These are phyloP conservation scores for Elsinoe fawcettii DNA, from an alignment of 2,329 filamentous ascomycete genomes.

Conservation along the genomic window DNA sequence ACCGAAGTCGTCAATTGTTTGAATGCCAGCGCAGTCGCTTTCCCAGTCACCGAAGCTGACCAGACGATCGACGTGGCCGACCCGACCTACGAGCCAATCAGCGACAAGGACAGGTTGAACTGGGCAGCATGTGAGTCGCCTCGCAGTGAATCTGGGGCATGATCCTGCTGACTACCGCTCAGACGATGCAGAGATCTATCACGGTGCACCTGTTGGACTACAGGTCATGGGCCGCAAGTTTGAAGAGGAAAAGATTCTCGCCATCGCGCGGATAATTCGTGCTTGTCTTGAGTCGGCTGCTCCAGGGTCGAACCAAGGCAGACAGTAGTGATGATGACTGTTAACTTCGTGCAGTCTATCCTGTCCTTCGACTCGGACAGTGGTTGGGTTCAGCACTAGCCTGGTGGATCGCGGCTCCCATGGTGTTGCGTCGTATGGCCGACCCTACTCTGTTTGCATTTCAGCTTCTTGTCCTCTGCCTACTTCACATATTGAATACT, in stretches of 20 bases:
- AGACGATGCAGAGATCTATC: constrained; percentile 35
- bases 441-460: too few species aligned
- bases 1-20: constrained; percentile 18
- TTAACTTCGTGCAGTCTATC: too few species aligned
- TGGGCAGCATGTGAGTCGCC: constrained; percentile 17
- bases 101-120: constrained; percentile 23
- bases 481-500: too few species aligned
- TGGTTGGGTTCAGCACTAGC: too few species aligned
- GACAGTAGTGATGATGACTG: too few species aligned
- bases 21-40: constrained; percentile 24
- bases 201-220: constrained; percentile 33
- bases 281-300: not conserved
- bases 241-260: constrained; percentile 35
- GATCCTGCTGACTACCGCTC: not conserved
- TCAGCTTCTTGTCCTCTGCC: too few species aligned
- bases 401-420: too few species aligned
- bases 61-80: constrained; percentile 26
- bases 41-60: constrained; percentile 31
- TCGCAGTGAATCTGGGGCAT: too few species aligned
- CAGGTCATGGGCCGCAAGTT: constrained; percentile 32
- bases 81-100: constrained; percentile 23
- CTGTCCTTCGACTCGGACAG: too few species aligned
- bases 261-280: constrained; percentile 23
- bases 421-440: too few species aligned
- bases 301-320: too few species aligned